phyloP scores from a whole-genome alignment of 495 filamentous ascomycete species.

The Podospora comata region DNA sequence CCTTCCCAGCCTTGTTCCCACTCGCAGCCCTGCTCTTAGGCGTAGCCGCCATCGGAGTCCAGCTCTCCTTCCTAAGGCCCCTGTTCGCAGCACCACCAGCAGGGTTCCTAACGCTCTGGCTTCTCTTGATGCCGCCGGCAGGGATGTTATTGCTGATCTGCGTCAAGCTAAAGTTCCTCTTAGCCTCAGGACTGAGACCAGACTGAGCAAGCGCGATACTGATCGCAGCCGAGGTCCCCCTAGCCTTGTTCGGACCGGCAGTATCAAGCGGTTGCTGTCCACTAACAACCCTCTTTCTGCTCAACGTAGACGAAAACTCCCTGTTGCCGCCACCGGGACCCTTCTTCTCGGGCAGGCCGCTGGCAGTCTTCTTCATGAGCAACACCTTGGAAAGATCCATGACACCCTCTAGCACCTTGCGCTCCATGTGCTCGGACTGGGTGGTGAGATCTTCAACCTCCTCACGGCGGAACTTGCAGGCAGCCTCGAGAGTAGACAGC shows the following conservation, averaged over 20 bases:
- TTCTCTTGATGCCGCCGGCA: slow-evolving; percentile 57
- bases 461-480: slow-evolving; percentile 80
- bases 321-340: background rate
- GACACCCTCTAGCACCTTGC: slow-evolving; percentile 88
- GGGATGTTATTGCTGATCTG: slow-evolving; percentile 77
- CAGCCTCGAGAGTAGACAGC: slow-evolving; percentile 82
- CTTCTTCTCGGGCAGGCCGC: background rate
- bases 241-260: background rate
- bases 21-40: slow-evolving; percentile 41
- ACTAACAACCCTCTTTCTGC: slow-evolving; percentile 19
- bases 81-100: slow-evolving; percentile 51
- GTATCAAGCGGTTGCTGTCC: background rate
- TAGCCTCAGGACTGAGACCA: slow-evolving; percentile 44
- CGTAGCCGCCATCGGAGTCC: slow-evolving; percentile 41
- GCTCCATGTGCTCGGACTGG: slow-evolving; percentile 81
- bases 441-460: slow-evolving; percentile 87
- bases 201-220: slow-evolving; percentile 22
- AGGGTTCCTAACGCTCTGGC: slow-evolving; percentile 60
- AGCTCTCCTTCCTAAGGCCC: slow-evolving; percentile 67
- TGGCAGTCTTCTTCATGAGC: slow-evolving; percentile 59
- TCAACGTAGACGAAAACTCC: slow-evolving; percentile 48
- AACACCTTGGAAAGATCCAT: slow-evolving; percentile 90
- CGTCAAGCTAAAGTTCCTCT: slow-evolving; percentile 77
- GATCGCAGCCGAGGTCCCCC: background rate
- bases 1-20: slow-evolving; percentile 27